These are phyloP conservation scores for Alisma plantagoaquatica DNA, from an alignment of 106 monocot genomes.

Conservation along the genomic window DNA sequence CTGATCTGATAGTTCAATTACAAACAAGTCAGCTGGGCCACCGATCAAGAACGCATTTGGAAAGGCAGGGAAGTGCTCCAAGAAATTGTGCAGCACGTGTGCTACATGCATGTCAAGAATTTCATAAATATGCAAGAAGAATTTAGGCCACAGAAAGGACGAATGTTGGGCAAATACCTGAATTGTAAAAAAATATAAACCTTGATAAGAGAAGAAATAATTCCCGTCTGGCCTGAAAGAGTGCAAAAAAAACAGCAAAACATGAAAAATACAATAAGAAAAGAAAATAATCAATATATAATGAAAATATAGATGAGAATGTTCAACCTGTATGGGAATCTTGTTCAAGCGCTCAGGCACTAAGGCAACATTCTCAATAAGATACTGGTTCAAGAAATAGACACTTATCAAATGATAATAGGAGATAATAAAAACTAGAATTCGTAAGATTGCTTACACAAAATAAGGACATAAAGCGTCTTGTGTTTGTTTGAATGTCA, in stretches of 20 bases:
- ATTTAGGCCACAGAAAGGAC: neutral
- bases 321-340: slow-evolving; percentile 66
- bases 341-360: slow-evolving; percentile 36
- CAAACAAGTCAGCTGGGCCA: slow-evolving; percentile 72
- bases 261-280: no score
- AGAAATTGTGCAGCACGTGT: slow-evolving; percentile 45
- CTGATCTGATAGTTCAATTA: slow-evolving; percentile 91
- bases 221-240: slow-evolving; percentile 58
- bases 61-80: slow-evolving; percentile 65
- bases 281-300: no score
- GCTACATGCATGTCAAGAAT: slow-evolving; percentile 22
- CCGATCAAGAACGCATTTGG: slow-evolving; percentile 81
- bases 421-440: neutral
- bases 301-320: no score
- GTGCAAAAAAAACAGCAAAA: neutral
- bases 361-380: slow-evolving; percentile 84
- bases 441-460: slow-evolving; percentile 26
- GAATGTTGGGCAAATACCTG: slow-evolving; percentile 24
- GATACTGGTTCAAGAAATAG: slow-evolving; percentile 52
- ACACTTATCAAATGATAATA: neutral
- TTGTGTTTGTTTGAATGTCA: slow-evolving; percentile 94
- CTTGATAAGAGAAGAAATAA: slow-evolving; percentile 77
- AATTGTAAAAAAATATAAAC: slow-evolving; percentile 80
- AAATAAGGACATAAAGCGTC: slow-evolving; percentile 79
- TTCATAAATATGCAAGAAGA: neutral